Evolutionary conservation across 1,284 basidiomycete species (phyloP).

Genomic region (Trametes hirsuta): DNA sequence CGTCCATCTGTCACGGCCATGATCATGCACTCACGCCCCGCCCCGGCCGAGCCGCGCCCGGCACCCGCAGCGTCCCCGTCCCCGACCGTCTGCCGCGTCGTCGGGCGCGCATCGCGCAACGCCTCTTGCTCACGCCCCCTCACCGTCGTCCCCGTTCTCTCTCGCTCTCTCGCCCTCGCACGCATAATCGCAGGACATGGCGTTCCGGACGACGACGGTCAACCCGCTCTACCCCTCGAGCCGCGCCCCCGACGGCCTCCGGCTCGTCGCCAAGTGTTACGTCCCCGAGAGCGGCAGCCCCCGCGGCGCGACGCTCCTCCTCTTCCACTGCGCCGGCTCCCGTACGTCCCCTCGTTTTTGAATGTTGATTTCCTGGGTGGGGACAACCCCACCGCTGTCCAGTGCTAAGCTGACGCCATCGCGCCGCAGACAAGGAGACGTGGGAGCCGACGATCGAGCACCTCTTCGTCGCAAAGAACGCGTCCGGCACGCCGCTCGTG

Average conservation of each 20-base stretch:
- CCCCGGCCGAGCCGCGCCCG: too few species aligned
- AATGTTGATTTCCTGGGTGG: not conserved
- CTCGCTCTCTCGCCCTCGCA: too few species aligned
- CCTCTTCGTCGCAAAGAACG: not conserved
- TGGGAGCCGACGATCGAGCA: slow-evolving; percentile 12
- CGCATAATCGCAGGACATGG: not conserved
- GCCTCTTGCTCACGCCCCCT: too few species aligned
- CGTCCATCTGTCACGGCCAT: too few species aligned
- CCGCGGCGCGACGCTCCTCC: slow-evolving; percentile 12
- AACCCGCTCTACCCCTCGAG: slow-evolving; percentile 4
- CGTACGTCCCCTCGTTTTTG: slow-evolving; percentile 1
- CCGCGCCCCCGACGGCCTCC: not conserved
- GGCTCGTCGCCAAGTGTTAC: slow-evolving; percentile 12
- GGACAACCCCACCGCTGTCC: not conserved
- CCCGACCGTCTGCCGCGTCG: too few species aligned
- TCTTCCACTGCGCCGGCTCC: slow-evolving; percentile 17
- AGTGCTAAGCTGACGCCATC: not conserved
- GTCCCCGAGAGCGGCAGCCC: slow-evolving; percentile 4
- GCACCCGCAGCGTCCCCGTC: too few species aligned
- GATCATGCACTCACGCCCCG: too few species aligned
- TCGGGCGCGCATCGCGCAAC: too few species aligned
- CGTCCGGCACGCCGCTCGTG: not conserved
- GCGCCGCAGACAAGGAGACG: slow-evolving; percentile 7
- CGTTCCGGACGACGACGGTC: slow-evolving; percentile 9
- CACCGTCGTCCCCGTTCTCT: too few species aligned